These are phyloP conservation scores for Zasmidium angulare DNA, from an alignment of 2,329 filamentous ascomycete genomes.

Conservation along the genomic window DNA sequence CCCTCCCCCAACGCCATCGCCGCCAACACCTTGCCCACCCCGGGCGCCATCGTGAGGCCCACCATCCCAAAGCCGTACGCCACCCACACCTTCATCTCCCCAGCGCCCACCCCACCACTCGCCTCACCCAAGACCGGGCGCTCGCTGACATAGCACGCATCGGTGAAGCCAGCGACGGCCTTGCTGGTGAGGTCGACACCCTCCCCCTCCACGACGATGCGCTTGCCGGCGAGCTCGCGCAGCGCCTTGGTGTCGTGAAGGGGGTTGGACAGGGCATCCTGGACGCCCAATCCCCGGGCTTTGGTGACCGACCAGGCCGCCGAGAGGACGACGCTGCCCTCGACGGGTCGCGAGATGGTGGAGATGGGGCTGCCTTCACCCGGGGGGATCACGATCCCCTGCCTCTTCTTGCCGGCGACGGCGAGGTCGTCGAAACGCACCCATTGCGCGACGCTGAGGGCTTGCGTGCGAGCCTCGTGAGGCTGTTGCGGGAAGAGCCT, in stretches of 20 bases:
- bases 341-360: constrained; percentile 1
- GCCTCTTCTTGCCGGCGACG: background rate
- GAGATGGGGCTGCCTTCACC: constrained; percentile 2
- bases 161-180: too few species aligned
- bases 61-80: constrained; percentile 26
- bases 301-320: constrained; percentile 2
- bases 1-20: background rate
- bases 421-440: constrained; percentile 1
- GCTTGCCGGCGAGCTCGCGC: constrained; percentile 2
- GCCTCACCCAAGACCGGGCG: constrained; percentile 22
- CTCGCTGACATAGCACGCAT: constrained; percentile 12
- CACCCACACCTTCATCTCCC: constrained; percentile 16
- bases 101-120: background rate
- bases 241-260: background rate
- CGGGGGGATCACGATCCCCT: background rate
- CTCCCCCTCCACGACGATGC: background rate
- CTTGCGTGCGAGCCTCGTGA: background rate
- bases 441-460: constrained; percentile 12
- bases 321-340: constrained; percentile 2
- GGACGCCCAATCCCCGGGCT: background rate
- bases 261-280: background rate
- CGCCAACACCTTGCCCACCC: constrained; percentile 6
- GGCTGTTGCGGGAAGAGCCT: constrained; percentile 1
- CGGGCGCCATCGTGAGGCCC: constrained; percentile 25
- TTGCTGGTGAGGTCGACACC: background rate